Base-by-base conservation (phyloP, 192 early-diverging fungal genomes). In the Umbelopsis vinacea region DNA sequence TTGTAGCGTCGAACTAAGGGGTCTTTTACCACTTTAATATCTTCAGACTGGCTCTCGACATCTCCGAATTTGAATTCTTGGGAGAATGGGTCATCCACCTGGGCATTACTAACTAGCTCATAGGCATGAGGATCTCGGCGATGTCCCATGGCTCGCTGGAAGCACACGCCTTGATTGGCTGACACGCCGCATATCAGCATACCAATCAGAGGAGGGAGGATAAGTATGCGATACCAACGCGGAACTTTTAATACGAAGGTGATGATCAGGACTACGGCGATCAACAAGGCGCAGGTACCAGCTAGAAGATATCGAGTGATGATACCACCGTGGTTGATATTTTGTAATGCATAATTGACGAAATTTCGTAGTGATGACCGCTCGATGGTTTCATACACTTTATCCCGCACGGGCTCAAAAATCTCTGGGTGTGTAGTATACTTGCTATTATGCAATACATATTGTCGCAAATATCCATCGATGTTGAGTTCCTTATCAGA, bases 401-500 rank as follows among this genome's bases (percentile, higher is more conserved):
- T 37, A 9, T 57, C 52, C 17, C 55, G 52, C 22, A 72, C 54
- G 22, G 52, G 71, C 24, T 46, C 54, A 45, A 72, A 72, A 2
- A 72, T 54, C 10, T 72, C 54, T 1, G 71, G 71, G 60, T 72
- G 53, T 14, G 71, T 72, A 6, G 71, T 72, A 14, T 43, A 57
- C 17, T 22, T 46, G 33, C 29, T 46, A 21, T 60, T 54, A 3
- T 43, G 23, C 19, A 40, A 55, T 10, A 72, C 71, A 46, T 72
- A 60, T 35, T 72, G 52, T 21, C 37, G 15, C 3, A 57, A 12
- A 17, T 72, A 46, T 2, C 54, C 50, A 11, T 35, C 52, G 0
- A 72, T n/a, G 43, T 72, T 72, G 5, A 72, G 37, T 55, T 72
- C 71, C 43, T 72, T 53, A 23, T 54, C 53, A 7, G 71, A 72